A percentile compares a stretch with the other conserved stretches of the same genome.
Conservation (phyloP, 768 basidiomycete species). For the Leucogyrophana mollusca region DNA sequence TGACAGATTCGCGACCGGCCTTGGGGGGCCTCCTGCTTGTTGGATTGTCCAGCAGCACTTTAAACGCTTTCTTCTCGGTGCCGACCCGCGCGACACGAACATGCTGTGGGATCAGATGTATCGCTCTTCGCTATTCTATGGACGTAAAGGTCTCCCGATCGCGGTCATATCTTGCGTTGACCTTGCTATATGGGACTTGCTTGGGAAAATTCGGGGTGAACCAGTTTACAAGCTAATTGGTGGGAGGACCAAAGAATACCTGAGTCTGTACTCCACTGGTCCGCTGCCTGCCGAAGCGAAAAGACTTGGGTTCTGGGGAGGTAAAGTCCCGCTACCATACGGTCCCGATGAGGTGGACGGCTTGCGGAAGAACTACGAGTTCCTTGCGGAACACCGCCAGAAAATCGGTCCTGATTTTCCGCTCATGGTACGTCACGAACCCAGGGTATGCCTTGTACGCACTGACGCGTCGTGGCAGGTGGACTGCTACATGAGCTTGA, state of each 20-base stretch:
- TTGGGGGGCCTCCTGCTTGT: slow-evolving; percentile 31
- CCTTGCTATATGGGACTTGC: slow-evolving; percentile 30
- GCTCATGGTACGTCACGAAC: slow-evolving; percentile 15
- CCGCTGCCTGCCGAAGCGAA: slow-evolving; percentile 24
- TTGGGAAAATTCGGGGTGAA: slow-evolving; percentile 29
- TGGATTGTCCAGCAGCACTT: slow-evolving; percentile 31
- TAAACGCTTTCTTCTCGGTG: slow-evolving; percentile 28
- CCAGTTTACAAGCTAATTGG: slow-evolving; percentile 33
- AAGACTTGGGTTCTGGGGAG: slow-evolving; percentile 28
- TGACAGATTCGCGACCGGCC: slow-evolving; percentile 24
- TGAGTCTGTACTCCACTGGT: slow-evolving; percentile 29
- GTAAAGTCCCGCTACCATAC: slow-evolving; percentile 30
- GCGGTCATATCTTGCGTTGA: slow-evolving; percentile 31
- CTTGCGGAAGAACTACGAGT: slow-evolving; percentile 28
- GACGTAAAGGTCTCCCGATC: slow-evolving; percentile 29
- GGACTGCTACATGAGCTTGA: slow-evolving; percentile 27
- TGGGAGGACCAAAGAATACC: slow-evolving; percentile 27
- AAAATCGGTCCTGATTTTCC: slow-evolving; percentile 29
- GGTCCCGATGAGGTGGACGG: slow-evolving; percentile 27
- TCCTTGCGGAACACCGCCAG: slow-evolving; percentile 26
- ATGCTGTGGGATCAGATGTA: slow-evolving; percentile 31
- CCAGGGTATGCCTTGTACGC: not conserved
- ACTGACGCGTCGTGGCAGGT: not conserved
- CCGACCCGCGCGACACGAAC: slow-evolving; percentile 28
- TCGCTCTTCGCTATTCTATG: slow-evolving; percentile 29